Conservation (phyloP, 257 asterid species). For the Forsythia viridissima region DNA sequence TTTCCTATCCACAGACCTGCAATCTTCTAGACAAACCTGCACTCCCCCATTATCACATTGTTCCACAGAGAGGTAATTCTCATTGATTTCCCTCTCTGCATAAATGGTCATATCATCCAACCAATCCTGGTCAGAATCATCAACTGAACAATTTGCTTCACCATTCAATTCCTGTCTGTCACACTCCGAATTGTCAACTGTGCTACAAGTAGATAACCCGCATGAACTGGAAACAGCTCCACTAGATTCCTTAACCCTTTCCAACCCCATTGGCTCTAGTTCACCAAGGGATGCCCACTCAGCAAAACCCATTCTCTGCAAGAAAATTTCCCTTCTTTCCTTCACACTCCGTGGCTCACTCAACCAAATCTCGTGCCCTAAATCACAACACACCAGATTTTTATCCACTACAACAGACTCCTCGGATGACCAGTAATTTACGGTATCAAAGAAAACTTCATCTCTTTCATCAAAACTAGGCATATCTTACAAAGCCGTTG, state of each 20-base stretch:
- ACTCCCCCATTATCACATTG: conserved; percentile 8
- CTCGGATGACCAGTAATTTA: conserved; percentile 42
- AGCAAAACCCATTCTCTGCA: conserved; percentile 48
- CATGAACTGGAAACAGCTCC: conserved; percentile 34
- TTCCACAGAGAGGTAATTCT: conserved; percentile 1
- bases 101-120: conserved; percentile 27
- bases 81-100: conserved; percentile 23
- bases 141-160: conserved; percentile 48
- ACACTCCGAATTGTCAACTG: conserved; percentile 28
- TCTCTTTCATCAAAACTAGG: conserved; percentile 43
- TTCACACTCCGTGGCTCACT: conserved; percentile 63
- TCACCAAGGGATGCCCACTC: conserved; percentile 26
- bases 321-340: conserved; percentile 48
- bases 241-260: conserved; percentile 28
- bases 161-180: conserved; percentile 47
- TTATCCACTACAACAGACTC: conserved; percentile 26
- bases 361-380: conserved; percentile 60
- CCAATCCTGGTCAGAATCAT: conserved; percentile 43
- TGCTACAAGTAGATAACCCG: neutral
- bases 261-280: conserved; percentile 18
- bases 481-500: conserved; percentile 41
- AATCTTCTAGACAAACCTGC: conserved; percentile 12
- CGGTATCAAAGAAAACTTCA: conserved; percentile 68
- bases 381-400: conserved; percentile 2
- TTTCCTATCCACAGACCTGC: conserved; percentile 14